Conservation (phyloP, 495 filamentous ascomycete species). For the Cenococcum geophilum region DNA sequence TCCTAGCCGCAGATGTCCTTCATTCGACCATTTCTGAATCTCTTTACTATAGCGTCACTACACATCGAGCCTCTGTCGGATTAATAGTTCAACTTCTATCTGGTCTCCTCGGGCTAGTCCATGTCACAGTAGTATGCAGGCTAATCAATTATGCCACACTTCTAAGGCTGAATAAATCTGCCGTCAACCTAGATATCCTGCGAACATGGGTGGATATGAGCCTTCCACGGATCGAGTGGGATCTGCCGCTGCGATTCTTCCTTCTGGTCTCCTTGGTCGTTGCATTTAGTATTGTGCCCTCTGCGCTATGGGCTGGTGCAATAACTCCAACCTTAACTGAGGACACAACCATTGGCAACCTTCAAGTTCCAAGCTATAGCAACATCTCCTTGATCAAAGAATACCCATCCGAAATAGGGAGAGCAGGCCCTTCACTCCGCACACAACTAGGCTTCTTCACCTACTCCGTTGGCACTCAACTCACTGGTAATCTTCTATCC, state of each 20-base stretch:
- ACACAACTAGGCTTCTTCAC: constrained; percentile 34
- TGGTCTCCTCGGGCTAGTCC: constrained; percentile 21
- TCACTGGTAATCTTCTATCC: constrained; percentile 30
- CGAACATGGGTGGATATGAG: constrained; percentile 28
- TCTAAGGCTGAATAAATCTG: constrained; percentile 15
- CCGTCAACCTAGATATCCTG: constrained; percentile 22
- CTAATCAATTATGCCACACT: constrained; percentile 25
- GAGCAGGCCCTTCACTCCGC: constrained; percentile 22
- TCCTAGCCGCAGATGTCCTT: not conserved
- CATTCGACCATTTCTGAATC: not conserved
- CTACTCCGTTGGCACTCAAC: constrained; percentile 31
- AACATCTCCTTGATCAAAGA: constrained; percentile 30
- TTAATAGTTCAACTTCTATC: constrained; percentile 22
- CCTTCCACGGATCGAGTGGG: constrained; percentile 24
- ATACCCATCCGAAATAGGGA: constrained; percentile 25
- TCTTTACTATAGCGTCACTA: not conserved
- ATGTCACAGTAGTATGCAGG: constrained; percentile 23
- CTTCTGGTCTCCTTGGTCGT: constrained; percentile 25
- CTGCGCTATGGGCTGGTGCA: constrained; percentile 40
- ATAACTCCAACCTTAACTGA: constrained; percentile 32
- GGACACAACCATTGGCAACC: constrained; percentile 8
- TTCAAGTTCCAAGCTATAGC: constrained; percentile 32
- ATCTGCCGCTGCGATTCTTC: constrained; percentile 24
- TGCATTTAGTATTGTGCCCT: constrained; percentile 29
- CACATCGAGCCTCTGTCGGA: constrained; percentile 14